Conservation (phyloP, 805 yeast species). For the Candida tallmaniae region DNA sequence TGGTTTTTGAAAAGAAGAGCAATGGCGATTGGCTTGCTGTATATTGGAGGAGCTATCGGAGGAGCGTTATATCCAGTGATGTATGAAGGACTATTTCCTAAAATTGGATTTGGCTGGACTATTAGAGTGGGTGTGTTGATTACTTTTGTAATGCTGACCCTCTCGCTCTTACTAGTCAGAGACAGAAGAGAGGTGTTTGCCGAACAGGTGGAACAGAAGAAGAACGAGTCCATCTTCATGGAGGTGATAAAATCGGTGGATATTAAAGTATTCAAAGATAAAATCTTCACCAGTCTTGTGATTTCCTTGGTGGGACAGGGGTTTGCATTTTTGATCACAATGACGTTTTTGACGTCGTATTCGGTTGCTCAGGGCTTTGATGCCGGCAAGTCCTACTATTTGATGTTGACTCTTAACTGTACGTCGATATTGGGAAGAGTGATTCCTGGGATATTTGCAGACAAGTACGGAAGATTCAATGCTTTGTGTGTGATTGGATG, state of each 20-base stretch:
- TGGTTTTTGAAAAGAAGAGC: conserved; percentile 20
- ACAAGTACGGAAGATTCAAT: conserved; percentile 22
- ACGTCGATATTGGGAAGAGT: conserved; percentile 25
- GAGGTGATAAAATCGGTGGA: conserved; percentile 21
- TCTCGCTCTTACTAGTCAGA: conserved; percentile 14
- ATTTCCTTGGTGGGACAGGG: conserved; percentile 24
- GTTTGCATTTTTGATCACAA: conserved; percentile 23
- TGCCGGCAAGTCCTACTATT: conserved; percentile 15
- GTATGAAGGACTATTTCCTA: conserved; percentile 20
- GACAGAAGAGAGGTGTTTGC: conserved; percentile 17
- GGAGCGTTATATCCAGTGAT: conserved; percentile 26
- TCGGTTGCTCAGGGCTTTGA: conserved; percentile 21
- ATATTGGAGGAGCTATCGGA: conserved; percentile 30
- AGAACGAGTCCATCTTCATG: conserved; percentile 6
- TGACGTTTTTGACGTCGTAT: conserved; percentile 21
- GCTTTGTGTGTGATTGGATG: conserved; percentile 14
- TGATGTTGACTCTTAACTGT: conserved; percentile 21
- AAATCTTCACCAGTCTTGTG: conserved; percentile 19
- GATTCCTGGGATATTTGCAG: conserved; percentile 22
- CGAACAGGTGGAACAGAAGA: conserved; percentile 3
- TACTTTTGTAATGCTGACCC: conserved; percentile 12
- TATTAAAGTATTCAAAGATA: conserved; percentile 21
- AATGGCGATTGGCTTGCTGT: conserved; percentile 23
- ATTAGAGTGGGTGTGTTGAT: conserved; percentile 22
- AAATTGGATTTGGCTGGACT: conserved; percentile 29